Evolutionary conservation across 2,329 filamentous ascomycete species (phyloP).

Genomic region (Aspergillus sojae): DNA sequence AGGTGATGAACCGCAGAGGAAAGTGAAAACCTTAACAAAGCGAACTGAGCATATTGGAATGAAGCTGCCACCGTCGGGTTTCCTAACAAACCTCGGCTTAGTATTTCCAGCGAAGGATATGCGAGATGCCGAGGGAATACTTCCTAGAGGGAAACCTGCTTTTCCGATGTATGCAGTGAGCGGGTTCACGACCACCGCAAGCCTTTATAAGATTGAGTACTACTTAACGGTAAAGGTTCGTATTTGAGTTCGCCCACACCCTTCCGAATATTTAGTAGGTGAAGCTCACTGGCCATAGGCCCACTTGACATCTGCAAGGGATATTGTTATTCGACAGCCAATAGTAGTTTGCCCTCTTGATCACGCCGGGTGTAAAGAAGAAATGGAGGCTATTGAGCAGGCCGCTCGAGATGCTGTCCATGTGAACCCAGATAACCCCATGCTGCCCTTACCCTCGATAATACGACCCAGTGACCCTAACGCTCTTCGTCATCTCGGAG

Average conservation of each 20-base stretch:
- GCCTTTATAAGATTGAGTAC: constrained; percentile 97
- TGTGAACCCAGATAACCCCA: constrained; percentile 86
- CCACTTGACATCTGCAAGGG: constrained; percentile 80
- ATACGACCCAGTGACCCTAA: constrained; percentile 74
- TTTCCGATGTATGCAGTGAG: constrained; percentile 88
- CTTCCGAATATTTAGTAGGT: background rate
- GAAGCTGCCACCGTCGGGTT: constrained; percentile 87
- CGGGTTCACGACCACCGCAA: constrained; percentile 91
- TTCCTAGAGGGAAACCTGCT: constrained; percentile 79
- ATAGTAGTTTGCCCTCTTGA: constrained; percentile 97
- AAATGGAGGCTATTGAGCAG: constrained; percentile 98
- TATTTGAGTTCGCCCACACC: background rate
- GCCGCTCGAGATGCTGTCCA: constrained; percentile 89
- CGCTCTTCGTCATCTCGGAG: constrained; percentile 61
- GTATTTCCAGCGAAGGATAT: constrained; percentile 89
- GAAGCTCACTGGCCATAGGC: constrained; percentile 59
- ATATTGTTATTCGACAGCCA: constrained; percentile 85
- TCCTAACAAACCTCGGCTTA: constrained; percentile 87
- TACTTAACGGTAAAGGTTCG: constrained; percentile 88
- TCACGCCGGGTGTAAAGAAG: constrained; percentile 92
- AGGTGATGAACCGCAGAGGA: constrained; percentile 90
- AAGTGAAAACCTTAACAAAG: constrained; percentile 83
- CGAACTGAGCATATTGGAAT: constrained; percentile 79
- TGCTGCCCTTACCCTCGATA: constrained; percentile 84
- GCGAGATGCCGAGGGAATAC: constrained; percentile 81